Percentiles rank a stretch among this genome's conserved stretches.
These are phyloP conservation scores for Corinectria fuckeliana DNA, from an alignment of 2,329 filamentous ascomycete genomes.

Conservation along the genomic window DNA sequence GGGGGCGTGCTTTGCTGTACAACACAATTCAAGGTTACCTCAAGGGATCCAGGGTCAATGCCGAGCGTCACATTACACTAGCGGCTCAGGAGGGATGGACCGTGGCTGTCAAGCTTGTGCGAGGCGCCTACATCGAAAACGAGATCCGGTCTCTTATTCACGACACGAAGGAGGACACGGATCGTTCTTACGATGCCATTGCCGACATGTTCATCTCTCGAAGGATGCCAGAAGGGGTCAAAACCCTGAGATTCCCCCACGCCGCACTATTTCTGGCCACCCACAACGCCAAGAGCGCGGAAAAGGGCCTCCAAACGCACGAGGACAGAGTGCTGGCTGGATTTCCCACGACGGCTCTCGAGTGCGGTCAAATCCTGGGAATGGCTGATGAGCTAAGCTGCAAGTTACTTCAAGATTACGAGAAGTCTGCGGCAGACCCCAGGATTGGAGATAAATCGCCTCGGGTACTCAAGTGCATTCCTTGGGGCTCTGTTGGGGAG, in stretches of 20 bases:
- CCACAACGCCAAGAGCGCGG: constrained; percentile 54
- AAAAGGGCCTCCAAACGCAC: constrained; percentile 52
- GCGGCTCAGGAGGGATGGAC: constrained; percentile 58
- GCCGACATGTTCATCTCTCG: constrained; percentile 53
- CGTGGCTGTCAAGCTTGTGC: constrained; percentile 61
- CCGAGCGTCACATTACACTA: constrained; percentile 53
- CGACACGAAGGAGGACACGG: constrained; percentile 58
- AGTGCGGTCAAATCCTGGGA: constrained; percentile 61
- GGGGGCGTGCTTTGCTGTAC: constrained; percentile 43
- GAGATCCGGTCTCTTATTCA: constrained; percentile 58
- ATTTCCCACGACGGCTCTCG: constrained; percentile 43
- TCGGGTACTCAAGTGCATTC: constrained; percentile 46
- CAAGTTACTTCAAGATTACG: constrained; percentile 49
- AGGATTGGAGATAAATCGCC: constrained; percentile 27
- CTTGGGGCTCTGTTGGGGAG: constrained; percentile 48
- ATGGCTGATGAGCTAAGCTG: constrained; percentile 65
- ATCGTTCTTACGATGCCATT: constrained; percentile 57
- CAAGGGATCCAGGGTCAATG: constrained; percentile 50
- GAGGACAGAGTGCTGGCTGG: constrained; percentile 44
- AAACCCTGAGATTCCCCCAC: constrained; percentile 46
- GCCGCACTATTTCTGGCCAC: constrained; percentile 59
- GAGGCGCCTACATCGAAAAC: constrained; percentile 60
- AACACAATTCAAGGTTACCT: constrained; percentile 66
- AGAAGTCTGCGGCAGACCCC: constrained; percentile 21
- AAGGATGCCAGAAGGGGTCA: constrained; percentile 22